phyloP scores from a whole-genome alignment of 2,329 filamentous ascomycete species.

The Fonsecaea monophora region DNA sequence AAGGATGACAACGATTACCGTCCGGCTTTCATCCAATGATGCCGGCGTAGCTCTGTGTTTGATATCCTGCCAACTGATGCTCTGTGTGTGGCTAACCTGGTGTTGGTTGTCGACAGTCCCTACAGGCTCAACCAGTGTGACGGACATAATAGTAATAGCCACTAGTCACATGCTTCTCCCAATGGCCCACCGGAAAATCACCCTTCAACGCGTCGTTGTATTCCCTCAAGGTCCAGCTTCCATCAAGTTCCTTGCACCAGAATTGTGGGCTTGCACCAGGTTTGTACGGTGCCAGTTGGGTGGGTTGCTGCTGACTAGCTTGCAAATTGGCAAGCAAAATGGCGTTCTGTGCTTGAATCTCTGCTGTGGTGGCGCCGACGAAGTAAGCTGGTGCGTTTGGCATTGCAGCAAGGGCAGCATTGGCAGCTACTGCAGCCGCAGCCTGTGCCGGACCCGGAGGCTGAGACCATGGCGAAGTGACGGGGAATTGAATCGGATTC shows the following conservation, averaged over 20 bases:
- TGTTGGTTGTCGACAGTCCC: background rate
- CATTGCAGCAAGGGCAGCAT: conserved; percentile 35
- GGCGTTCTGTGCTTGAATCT: conserved; percentile 44
- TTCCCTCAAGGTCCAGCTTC: conserved; percentile 45
- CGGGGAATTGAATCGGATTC: conserved; percentile 10
- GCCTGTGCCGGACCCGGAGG: conserved; percentile 34
- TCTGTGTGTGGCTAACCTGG: background rate
- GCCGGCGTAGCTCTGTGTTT: background rate
- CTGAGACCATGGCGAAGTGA: conserved; percentile 25
- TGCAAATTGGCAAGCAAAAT: conserved; percentile 39
- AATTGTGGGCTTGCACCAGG: conserved; percentile 43
- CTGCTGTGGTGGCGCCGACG: conserved; percentile 37
- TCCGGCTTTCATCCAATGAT: conserved; percentile 2
- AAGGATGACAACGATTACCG: background rate
- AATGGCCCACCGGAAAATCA: conserved; percentile 39
- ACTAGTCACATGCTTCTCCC: conserved; percentile 38
- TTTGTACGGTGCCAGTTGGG: conserved; percentile 44
- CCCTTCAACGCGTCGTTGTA: conserved; percentile 37
- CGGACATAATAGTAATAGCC: conserved; percentile 40
- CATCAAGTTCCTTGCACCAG: conserved; percentile 48
- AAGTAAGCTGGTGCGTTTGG: conserved; percentile 39
- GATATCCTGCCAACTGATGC: background rate
- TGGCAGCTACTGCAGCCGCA: conserved; percentile 37
- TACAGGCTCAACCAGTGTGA: conserved; percentile 26
- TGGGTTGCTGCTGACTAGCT: conserved; percentile 37